Evolutionary conservation across 73 alveolate genomes (phyloP).

Genomic region (Paramecium pentaurelia): DNA sequence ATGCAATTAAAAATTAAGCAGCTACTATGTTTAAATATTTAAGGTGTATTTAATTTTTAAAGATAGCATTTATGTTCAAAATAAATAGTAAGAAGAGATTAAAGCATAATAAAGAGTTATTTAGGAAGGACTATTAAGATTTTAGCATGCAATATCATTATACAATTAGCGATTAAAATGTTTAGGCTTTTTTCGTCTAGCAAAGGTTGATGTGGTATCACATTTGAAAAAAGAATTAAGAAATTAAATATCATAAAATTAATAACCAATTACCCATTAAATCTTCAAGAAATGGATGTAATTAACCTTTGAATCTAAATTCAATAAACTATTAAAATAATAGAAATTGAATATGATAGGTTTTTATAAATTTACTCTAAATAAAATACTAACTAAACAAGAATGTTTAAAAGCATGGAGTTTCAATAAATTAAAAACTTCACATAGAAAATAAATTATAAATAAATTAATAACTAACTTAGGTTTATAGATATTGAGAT

Average conservation of each 20-base stretch:
- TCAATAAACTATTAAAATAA: background rate
- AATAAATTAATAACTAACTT: background rate
- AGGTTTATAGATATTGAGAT: background rate
- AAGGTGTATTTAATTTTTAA: background rate
- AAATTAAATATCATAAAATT: background rate
- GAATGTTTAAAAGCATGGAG: background rate
- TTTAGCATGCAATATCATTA: background rate
- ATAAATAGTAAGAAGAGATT: background rate
- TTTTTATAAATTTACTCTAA: background rate
- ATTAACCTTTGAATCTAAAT: background rate
- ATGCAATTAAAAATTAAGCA: conserved; percentile 35
- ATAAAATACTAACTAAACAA: background rate
- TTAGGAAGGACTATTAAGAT: background rate
- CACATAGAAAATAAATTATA: background rate
- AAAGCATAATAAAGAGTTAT: background rate
- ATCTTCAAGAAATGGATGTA: background rate
- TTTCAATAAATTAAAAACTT: background rate
- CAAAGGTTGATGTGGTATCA: background rate
- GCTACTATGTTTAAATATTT: conserved; percentile 39
- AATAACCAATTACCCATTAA: background rate
- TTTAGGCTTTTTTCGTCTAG: background rate
- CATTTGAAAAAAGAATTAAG: background rate
- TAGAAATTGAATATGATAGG: background rate
- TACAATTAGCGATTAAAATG: background rate
- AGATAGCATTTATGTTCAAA: conserved; percentile 20